Base-by-base conservation (phyloP, 1,139 yeast species). In the Kodamaea ohmeri region DNA sequence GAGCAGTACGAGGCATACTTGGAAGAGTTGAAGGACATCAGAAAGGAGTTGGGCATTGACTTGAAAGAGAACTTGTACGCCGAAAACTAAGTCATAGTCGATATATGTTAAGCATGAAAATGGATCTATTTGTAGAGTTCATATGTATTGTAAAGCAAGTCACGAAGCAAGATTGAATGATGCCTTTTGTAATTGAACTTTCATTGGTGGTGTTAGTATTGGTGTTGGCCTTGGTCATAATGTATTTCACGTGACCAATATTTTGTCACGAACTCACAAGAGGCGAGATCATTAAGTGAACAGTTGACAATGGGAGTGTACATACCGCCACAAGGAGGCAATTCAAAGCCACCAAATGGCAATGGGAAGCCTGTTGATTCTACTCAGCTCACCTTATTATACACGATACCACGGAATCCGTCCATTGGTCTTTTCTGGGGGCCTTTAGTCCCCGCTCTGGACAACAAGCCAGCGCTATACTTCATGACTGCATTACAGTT, bases 1-100 rank as follows among this genome's bases (percentile, higher is more conserved):
- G 83, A 83, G 55, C 97, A 90, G 73, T 92, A 92, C 77, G 78
- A 83, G 56, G 97, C 96, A 52, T 92, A 92, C 76, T 81, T 92
- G 57, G 96, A 88, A 48, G 98, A 92, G 67, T 82, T 92, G 64
- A 86, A 87, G 71, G 94, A 81, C 47, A 77, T 88, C 53, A 87
- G 97, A 74, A 76, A 84, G 66, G 96, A 89, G 67, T 79, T 92
- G 60, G 97, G 96, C 55, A 78, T 90, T 64, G 95, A 94, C 55
- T 81, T 90, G 63, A 88, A 87, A 75, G 97, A 90, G 71, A 96
- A 87, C 54, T 78, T 90, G 60, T 89, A 63, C 50, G 63, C 68
- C 48, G 65, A 55, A 37, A 38, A 38, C 35, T 34, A 37, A 16
- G 20, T 25, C 11, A 13, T 15, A 25, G 25, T 33, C 15, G 28